These are phyloP conservation scores for Tagetes erecta DNA, from an alignment of 129 eudicot species.

Conservation along the genomic window DNA sequence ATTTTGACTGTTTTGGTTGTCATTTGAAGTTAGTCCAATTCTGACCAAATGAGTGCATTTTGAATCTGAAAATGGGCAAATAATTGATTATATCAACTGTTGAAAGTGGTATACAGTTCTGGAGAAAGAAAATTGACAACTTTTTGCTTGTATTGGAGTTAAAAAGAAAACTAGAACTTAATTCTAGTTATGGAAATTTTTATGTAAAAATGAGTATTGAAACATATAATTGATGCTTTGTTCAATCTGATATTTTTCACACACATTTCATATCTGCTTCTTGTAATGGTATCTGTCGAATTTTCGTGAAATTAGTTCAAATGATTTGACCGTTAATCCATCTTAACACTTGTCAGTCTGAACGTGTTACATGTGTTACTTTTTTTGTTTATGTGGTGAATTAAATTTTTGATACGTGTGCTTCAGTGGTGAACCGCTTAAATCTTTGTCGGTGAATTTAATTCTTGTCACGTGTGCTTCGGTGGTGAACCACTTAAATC, in stretches of 20 bases:
- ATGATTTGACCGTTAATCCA: neutral
- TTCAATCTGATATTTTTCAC: neutral
- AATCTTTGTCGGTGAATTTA: neutral
- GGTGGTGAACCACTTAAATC: neutral
- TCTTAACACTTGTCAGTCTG: neutral
- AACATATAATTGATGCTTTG: conserved; percentile 17
- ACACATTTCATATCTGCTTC: neutral
- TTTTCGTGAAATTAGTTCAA: no score
- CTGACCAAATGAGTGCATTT: conserved; percentile 10
- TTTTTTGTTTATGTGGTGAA: neutral
- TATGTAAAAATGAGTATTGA: conserved; percentile 22
- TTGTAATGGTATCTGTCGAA: neutral
- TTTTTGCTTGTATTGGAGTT: conserved; percentile 1
- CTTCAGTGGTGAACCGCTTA: neutral
- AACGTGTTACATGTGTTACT: neutral
- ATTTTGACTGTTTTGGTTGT: conserved; percentile 9
- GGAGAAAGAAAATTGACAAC: conserved; percentile 11
- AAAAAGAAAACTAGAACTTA: conserved; percentile 4
- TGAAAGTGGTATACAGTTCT: conserved; percentile 11
- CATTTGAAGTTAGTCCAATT: conserved; percentile 24
- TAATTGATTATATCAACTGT: neutral
- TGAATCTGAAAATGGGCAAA: neutral
- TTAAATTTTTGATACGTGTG: neutral
- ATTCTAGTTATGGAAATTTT: conserved; percentile 15
- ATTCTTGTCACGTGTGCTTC: neutral